Conservation (phyloP, 768 basidiomycete species). For the Russula olivacea region DNA sequence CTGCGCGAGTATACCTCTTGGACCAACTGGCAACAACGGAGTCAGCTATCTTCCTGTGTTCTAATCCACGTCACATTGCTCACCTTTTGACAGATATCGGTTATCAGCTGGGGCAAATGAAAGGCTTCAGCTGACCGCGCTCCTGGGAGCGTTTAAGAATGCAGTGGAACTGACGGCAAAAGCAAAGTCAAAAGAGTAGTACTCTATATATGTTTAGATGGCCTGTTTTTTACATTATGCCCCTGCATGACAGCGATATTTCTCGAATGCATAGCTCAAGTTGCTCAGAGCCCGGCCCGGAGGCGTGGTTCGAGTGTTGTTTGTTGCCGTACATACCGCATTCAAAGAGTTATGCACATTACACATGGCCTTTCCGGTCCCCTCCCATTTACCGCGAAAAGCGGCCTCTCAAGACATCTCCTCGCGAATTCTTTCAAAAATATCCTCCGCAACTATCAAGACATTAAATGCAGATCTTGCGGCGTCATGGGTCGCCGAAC, state of each 20-base stretch:
- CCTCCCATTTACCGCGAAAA: conserved; percentile 65
- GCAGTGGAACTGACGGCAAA: conserved; percentile 72
- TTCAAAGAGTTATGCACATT: not conserved
- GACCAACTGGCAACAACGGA: conserved; percentile 95
- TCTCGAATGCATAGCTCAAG: not conserved
- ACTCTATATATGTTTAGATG: conserved; percentile 6
- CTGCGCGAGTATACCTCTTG: conserved; percentile 84
- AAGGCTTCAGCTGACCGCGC: conserved; percentile 87
- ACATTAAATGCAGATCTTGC: conserved; percentile 56
- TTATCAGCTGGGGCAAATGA: conserved; percentile 90
- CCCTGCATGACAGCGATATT: conserved; percentile 1
- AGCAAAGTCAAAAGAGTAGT: conserved; percentile 22
- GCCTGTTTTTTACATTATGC: conserved; percentile 7
- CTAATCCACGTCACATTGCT: not conserved
- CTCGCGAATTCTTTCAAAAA: conserved; percentile 61
- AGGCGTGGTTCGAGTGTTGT: too few species aligned
- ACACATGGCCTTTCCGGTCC: conserved; percentile 68
- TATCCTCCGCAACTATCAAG: conserved; percentile 55
- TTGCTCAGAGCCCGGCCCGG: conserved; percentile 8
- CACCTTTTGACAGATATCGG: conserved; percentile 58
- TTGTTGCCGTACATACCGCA: not conserved
- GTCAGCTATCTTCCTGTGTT: conserved; percentile 43
- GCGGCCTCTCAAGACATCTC: conserved; percentile 57
- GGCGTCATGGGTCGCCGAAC: conserved; percentile 62
- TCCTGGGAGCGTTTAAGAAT: conserved; percentile 91